phyloP scores from a whole-genome alignment of 306 rosid species.

The Sindora glabra region DNA sequence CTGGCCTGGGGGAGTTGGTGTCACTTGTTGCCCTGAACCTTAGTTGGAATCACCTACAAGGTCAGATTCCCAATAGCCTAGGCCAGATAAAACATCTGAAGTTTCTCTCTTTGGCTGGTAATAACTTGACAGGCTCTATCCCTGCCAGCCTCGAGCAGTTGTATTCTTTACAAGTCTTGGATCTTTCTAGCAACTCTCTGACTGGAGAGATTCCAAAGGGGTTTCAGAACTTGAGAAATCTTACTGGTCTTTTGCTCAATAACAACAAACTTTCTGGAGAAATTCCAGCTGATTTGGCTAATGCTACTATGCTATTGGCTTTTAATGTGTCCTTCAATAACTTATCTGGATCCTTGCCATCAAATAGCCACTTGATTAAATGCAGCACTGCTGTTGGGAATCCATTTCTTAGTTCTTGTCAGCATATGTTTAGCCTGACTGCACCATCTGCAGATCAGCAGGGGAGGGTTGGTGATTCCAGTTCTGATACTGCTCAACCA shows the following conservation, averaged over 20 bases:
- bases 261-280: constrained; percentile 75
- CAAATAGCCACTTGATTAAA: constrained; percentile 45
- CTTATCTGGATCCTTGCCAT: constrained; percentile 76
- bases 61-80: constrained; percentile 50
- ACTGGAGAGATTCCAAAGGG: constrained; percentile 71
- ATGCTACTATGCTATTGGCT: constrained; percentile 51
- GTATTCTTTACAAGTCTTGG: constrained; percentile 54
- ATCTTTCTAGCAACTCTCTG: constrained; percentile 66
- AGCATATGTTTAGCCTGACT: constrained; percentile 23
- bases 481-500: constrained; percentile 34
- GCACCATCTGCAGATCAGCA: constrained; percentile 43
- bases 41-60: constrained; percentile 58
- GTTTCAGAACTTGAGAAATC: constrained; percentile 50
- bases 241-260: constrained; percentile 60
- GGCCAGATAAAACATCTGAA: constrained; percentile 48
- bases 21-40: constrained; percentile 63
- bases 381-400: constrained; percentile 81
- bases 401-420: constrained; percentile 55
- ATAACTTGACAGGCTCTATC: constrained; percentile 52
- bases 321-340: constrained; percentile 90
- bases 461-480: constrained; percentile 28
- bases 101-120: constrained; percentile 64
- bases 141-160: constrained; percentile 64
- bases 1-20: constrained; percentile 30
- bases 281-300: constrained; percentile 74